Base-by-base conservation (phyloP, 78 protist genomes). In the Chrysochromulina tobinii region DNA sequence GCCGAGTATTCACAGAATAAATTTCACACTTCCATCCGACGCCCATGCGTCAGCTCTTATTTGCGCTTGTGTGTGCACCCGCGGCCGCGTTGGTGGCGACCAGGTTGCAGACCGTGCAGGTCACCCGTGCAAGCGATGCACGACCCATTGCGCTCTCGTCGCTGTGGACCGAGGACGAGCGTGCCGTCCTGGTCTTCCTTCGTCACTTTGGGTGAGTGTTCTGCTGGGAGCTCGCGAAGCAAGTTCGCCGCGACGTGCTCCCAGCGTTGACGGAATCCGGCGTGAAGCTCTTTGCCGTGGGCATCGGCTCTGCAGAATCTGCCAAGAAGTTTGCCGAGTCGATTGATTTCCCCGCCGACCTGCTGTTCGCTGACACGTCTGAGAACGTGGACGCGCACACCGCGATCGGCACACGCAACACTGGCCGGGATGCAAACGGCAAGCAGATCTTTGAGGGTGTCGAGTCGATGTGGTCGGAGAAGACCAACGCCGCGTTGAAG, bases 191-290 rank as follows among this genome's bases (percentile, higher is more conserved):
- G 23, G 12, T 75, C 57, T 50, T 75, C 21, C 7, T 75, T 3
- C 83, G 83, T 15, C 15, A 21, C 25, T 75, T 75, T 50, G 83
- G 83, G 2, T 75, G 83, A 75, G 50, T 75, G 83, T 75, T 75
- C 57, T 75, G 83, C 83, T 57, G 50, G 83, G 83, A 75, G 83
- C 83, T 75, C 15, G 83, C 57, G 2, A 57, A 14, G 6, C 83
- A 75, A 57, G 3, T 75, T 14, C 27, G 38, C 23, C 51, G 83
- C 58, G 83, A 75, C 7, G 83, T 50, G 58, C 83, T 50, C 58
- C 83, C 83, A 2, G 83, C 14, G 51, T 57, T 75, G 6, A 9
- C 27, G 17, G 83, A 50, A 1, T 14, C 15, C 1, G 58, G 17
- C 14, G 83, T 50, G 18, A 27, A 50, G 59, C 12, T 50, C n/a